Conservation (phyloP, 148 eudicot species). For the Nepenthes gracilis region DNA sequence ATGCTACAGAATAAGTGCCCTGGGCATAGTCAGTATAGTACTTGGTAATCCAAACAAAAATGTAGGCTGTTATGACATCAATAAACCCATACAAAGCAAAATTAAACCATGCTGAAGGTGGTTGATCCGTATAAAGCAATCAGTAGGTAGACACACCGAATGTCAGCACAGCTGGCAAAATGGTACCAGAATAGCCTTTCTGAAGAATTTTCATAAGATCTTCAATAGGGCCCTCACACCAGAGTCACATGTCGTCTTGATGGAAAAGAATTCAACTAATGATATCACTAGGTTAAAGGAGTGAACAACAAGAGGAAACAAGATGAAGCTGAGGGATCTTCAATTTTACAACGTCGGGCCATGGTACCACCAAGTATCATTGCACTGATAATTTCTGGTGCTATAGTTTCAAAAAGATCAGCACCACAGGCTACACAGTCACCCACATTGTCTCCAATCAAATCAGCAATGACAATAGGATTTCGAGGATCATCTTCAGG, state of each 20-base stretch:
- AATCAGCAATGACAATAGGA: slow-evolving; percentile 99
- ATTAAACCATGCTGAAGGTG: slow-evolving; percentile 96
- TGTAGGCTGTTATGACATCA: slow-evolving; percentile 79
- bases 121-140: slow-evolving; percentile 96
- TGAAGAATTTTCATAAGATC: slow-evolving; percentile 92
- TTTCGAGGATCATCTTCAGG: slow-evolving; percentile 99
- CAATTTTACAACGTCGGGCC: not conserved
- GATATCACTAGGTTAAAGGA: not conserved
- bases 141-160: slow-evolving; percentile 94
- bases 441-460: slow-evolving; percentile 35
- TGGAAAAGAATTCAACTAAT: not conserved
- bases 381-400: not conserved
- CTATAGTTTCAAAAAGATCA: not conserved
- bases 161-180: slow-evolving; percentile 74
- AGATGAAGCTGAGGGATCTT: not conserved
- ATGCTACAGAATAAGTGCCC: no score
- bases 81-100: slow-evolving; percentile 91
- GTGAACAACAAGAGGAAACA: not conserved
- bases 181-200: slow-evolving; percentile 85
- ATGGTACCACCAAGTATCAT: not conserved
- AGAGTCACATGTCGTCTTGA: not conserved
- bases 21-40: slow-evolving; percentile 71
- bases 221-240: slow-evolving; percentile 17
- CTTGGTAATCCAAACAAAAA: slow-evolving; percentile 80
- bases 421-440: not conserved